Percentiles rank a stretch among this genome's conserved stretches.
phyloP scores from a whole-genome alignment of 371 early-diverging fungal species.

The Funneliformis caledonium region DNA sequence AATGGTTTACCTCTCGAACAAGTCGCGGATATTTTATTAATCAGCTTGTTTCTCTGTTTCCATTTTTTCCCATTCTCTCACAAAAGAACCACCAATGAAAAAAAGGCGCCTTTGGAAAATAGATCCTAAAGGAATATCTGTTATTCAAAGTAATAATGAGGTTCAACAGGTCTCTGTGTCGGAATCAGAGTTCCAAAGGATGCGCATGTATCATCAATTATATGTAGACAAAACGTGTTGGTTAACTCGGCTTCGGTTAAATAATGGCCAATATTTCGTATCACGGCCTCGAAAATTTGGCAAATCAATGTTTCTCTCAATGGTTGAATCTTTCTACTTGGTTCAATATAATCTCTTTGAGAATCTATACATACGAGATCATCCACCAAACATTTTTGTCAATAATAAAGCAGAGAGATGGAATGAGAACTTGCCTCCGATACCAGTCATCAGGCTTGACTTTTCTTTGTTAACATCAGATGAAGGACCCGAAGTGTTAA shows the following conservation, averaged over 20 bases:
- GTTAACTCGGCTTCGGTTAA: background rate
- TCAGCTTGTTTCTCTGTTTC: background rate
- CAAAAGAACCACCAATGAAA: background rate
- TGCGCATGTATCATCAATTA: too few relatives aligned
- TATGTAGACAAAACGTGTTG: background rate
- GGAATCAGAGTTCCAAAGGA: too few relatives aligned
- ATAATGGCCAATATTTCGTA: background rate
- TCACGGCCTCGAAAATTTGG: constrained; percentile 1
- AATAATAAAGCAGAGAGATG: background rate
- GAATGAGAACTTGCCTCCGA: background rate
- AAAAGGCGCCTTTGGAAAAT: too few relatives aligned
- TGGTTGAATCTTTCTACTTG: background rate
- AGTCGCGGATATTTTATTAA: background rate
- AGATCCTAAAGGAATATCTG: too few relatives aligned
- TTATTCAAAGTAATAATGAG: too few relatives aligned
- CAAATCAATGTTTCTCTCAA: background rate
- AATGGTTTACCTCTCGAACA: too few relatives aligned
- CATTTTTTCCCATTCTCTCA: constrained; percentile 3
- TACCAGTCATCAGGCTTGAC: constrained; percentile 1
- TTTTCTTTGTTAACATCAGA: background rate
- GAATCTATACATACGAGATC: background rate
- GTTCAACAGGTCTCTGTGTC: too few relatives aligned
- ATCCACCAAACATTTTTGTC: background rate
- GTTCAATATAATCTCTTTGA: background rate
- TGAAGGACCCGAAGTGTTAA: background rate